Evolutionary conservation across 768 basidiomycete species (phyloP), one percentile per base, ranked within the genome.

Genomic region (Termitomyces sp.): DNA sequence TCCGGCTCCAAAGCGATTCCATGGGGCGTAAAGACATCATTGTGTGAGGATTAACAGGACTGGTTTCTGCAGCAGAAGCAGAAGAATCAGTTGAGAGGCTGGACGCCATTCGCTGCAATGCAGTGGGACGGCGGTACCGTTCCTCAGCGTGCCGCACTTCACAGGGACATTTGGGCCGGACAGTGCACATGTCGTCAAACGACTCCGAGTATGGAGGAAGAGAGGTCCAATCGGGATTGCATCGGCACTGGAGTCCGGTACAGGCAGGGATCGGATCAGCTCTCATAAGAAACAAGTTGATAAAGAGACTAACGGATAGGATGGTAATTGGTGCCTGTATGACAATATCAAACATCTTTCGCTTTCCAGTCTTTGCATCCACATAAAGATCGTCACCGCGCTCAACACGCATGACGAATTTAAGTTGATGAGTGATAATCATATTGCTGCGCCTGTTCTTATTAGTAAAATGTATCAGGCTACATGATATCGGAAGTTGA

Each of bases 271-370:
- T 36, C 46, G 31, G 4, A 41, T 53, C 41, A 62, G 26, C 32
- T 49, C 13, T 49, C 13, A 52, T 24, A 16, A 31, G 29, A 57
- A 51, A 47, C 12, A 26, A 2, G 8, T 32, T 29, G 10, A 34
- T 24, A 55, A 42, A 42, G 37, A 10, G 36, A 75, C 88, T 75
- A 60, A 92, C 91, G 18, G 94, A 94, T 53, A 97, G 82, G 49
- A 98, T 85, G 55, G 91, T 87, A 37, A 97, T 79, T 0, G 94
- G 93, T 0, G 85, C 86, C 68, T 93, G 88, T 58, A 95, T 82
- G 29, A 90, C 83, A 62, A 95, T 91, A 68, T 94, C 94, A 69
- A 88, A 93, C 65, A 91, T 69, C 72, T 92, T 96, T 61, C 84
- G 79, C 71, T 81, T 88, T 36, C 89, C 88, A 36, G 78, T 76